Base-by-base conservation (phyloP, 2,329 filamentous ascomycete species). In the Botryotinia calthae region DNA sequence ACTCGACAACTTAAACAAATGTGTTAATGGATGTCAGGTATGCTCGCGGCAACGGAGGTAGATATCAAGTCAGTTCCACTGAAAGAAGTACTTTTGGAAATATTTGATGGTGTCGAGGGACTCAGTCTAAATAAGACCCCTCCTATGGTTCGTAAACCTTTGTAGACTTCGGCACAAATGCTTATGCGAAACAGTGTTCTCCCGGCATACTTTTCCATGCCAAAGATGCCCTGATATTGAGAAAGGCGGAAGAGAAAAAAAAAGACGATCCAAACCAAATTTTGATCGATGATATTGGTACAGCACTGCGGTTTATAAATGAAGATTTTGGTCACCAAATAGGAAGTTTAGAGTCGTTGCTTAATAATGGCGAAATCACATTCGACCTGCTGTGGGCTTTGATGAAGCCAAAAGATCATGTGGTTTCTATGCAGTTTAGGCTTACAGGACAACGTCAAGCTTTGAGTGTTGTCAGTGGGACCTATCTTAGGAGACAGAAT, bases 321-420 rank as follows among this genome's bases (percentile, higher is more conserved):
- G 67, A 70, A 20, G 67, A 70, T 20, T 70, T 62, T 48, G 56
- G 28, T 42, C 6, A 34, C 48, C 56, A 61, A n/a, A 62, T 62
- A 9, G 37, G 62, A 48, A 70, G 56, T 48, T 34, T 70, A 14
- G 42, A 61, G 16, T 70, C 56, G 25, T 51, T 70, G 31, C 54
- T 70, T 42, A 28, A 61, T 20, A 62, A 62, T 34, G 56, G 42
- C 8, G 69, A 71, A 42, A 71, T 71, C 20, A 65, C 69, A 34
- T 71, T 46, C 18, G 69, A 63, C 34, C 59, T 71, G 28, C 46
- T 65, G 4, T 65, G 69, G 69, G 37, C 69, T n/a, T 54, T 71
- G 34, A 48, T 71, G 46, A 40, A 61, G 37, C 59, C 54, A 44
- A 42, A 20, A 48, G 40, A 34, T 14, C 18, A 51, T 28, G 22